These are phyloP conservation scores for Solanum neorickii DNA, from an alignment of 257 asterid genomes.

Conservation along the genomic window DNA sequence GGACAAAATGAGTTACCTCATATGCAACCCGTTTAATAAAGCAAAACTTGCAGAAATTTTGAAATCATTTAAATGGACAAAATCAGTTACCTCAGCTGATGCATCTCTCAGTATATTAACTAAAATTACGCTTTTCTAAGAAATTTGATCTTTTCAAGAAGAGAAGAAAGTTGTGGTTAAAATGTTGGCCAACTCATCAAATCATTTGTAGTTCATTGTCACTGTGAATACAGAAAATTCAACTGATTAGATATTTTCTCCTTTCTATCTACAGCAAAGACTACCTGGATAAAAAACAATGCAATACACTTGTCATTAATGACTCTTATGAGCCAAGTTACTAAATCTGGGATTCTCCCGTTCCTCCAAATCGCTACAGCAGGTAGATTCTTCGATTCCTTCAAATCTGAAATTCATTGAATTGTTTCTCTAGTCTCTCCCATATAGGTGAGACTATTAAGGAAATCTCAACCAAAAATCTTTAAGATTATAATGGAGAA, in stretches of 20 bases:
- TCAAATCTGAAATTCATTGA: too few relatives aligned
- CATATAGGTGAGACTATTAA: too few relatives aligned
- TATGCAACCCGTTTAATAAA: not conserved
- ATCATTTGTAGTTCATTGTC: not conserved
- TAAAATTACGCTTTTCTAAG: not conserved
- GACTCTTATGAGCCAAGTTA: not conserved
- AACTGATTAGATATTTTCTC: not conserved
- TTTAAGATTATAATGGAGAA: too few relatives aligned
- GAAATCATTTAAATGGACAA: not conserved
- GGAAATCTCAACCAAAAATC: too few relatives aligned
- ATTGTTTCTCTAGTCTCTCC: too few relatives aligned
- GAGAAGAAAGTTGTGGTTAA: not conserved
- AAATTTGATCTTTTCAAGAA: not conserved
- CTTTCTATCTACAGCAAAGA: not conserved
- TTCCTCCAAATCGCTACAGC: too few relatives aligned
- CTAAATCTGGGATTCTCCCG: too few relatives aligned
- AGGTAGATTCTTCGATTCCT: too few relatives aligned
- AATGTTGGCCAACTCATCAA: not conserved
- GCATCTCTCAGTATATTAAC: not conserved
- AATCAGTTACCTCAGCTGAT: not conserved
- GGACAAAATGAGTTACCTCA: not conserved
- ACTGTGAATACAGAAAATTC: not conserved
- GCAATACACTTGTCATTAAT: not conserved
- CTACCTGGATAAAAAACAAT: not conserved
- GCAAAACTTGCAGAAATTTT: not conserved